Conservation (phyloP, 2,329 filamentous ascomycete genomes). For the Fusarium phyllophilum region DNA sequence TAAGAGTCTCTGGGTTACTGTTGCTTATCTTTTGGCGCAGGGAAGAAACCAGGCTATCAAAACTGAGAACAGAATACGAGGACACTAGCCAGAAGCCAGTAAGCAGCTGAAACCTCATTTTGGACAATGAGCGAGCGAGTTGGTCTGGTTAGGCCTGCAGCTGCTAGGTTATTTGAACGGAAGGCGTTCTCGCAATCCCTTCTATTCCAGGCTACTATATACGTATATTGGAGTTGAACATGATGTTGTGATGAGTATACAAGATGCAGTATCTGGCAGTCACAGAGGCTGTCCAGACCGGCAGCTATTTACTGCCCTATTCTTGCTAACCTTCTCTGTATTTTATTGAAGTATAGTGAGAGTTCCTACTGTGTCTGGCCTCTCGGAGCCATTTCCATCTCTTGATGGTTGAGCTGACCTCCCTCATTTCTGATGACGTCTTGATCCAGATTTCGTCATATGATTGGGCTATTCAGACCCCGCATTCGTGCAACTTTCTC, state of each 20-base stretch:
- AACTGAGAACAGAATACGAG: neutral
- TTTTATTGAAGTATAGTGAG: neutral
- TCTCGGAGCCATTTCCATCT: fast-evolving
- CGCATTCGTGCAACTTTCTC: neutral
- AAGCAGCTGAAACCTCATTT: neutral
- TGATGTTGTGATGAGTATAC: neutral
- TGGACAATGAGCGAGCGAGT: neutral
- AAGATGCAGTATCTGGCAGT: neutral
- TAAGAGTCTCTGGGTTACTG: too few relatives aligned
- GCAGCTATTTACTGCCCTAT: fast-evolving
- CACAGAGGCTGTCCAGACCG: neutral
- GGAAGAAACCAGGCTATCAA: too few relatives aligned
- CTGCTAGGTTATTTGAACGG: neutral
- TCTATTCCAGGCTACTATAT: neutral
- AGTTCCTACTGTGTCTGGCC: neutral
- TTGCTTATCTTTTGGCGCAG: too few relatives aligned
- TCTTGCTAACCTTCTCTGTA: neutral
- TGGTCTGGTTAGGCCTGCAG: neutral
- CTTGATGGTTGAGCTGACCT: neutral
- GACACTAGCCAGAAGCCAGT: neutral
- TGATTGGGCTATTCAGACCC: neutral
- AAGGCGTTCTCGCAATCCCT: neutral
- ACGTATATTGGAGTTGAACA: neutral
- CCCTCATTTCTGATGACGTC: slow-evolving; percentile 1
- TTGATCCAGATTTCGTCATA: neutral